Conservation (phyloP, 1,139 yeast genomes). For the Kodamaea suecica region DNA sequence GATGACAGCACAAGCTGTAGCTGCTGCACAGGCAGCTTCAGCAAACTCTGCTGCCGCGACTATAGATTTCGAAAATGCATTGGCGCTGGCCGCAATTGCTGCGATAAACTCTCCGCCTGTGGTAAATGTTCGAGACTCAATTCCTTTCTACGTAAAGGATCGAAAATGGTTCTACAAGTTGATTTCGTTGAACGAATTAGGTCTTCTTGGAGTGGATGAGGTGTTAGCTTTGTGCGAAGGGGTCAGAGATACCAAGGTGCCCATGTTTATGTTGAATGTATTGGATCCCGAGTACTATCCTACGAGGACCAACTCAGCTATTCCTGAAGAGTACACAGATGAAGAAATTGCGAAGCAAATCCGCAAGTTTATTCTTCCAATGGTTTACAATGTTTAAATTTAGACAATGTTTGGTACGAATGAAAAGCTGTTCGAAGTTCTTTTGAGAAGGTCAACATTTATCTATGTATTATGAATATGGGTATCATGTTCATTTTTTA, state of each 20-base stretch:
- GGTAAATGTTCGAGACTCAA: conserved; percentile 21
- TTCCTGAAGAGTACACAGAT: conserved; percentile 26
- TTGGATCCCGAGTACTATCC: conserved; percentile 35
- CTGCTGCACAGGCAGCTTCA: conserved; percentile 5
- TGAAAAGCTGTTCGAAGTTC: too few species aligned
- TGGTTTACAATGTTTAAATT: conserved; percentile 27
- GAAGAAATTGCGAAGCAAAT: conserved; percentile 35
- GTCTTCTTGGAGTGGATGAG: conserved; percentile 30
- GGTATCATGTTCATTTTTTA: too few species aligned
- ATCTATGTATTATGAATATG: too few species aligned
- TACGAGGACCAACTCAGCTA: conserved; percentile 18
- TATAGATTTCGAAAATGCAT: conserved; percentile 29
- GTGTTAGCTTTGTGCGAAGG: conserved; percentile 39
- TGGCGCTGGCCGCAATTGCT: conserved; percentile 34
- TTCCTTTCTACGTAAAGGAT: conserved; percentile 35
- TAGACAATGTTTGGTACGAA: too few species aligned
- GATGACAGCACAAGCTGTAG: conserved; percentile 6
- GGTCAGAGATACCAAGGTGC: conserved; percentile 40
- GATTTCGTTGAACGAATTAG: conserved; percentile 29
- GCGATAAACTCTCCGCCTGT: conserved; percentile 36
- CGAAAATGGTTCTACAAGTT: conserved; percentile 42
- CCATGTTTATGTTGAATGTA: conserved; percentile 38
- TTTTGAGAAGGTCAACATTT: too few species aligned
- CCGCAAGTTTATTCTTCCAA: conserved; percentile 38
- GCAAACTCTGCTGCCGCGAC: conserved; percentile 11